Evolutionary conservation across 331 rosid species (phyloP).

Genomic region (Malus hybrid): DNA sequence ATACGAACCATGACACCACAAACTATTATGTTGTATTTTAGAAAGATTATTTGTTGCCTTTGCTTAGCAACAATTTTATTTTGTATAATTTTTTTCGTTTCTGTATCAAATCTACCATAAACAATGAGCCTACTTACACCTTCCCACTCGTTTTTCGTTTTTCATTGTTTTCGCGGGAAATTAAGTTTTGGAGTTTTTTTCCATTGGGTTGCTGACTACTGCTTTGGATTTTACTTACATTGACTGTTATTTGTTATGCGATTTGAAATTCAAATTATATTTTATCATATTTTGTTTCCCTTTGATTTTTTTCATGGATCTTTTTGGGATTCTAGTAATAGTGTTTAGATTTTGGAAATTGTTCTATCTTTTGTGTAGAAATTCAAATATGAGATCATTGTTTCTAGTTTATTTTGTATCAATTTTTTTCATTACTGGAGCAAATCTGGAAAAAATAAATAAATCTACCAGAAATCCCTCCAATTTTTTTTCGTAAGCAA

Average conservation of each 20-base stretch:
- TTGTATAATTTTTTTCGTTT: no score
- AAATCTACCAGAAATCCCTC: no score
- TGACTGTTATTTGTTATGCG: neutral
- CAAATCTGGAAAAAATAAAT: no score
- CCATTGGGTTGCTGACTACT: neutral
- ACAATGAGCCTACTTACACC: neutral
- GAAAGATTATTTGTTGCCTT: no score
- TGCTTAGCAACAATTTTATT: no score
- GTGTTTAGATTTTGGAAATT: neutral
- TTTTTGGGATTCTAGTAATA: slow-evolving; percentile 3
- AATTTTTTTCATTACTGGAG: no score
- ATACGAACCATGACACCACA: no score
- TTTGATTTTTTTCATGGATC: slow-evolving; percentile 31
- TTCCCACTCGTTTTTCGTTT: neutral
- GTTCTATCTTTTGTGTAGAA: neutral
- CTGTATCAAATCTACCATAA: no score
- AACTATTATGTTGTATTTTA: no score
- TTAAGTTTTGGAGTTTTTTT: no score
- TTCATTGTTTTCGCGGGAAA: slow-evolving; percentile 4
- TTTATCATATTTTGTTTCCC: neutral
- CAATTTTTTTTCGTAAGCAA: no score
- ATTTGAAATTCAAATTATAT: neutral
- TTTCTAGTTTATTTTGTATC: no score
- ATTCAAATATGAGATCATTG: neutral
- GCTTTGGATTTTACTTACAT: neutral